These are phyloP conservation scores for Vitis vinifera DNA, from an alignment of 164 flowering plant genomes.

Conservation along the genomic window ASM3070453v1 NC_081815.1:2423501-2424000, in stretches of 20 bases:
- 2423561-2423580: slow-evolving; percentile 87
- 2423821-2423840: slow-evolving; percentile 2
- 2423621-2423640: slow-evolving; percentile 83
- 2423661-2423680: neutral
- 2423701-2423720: slow-evolving; percentile 4
- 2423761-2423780: slow-evolving; percentile 12
- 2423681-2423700: neutral
- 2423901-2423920: neutral
- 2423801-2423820: neutral
- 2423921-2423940: neutral
- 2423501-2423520: slow-evolving; percentile 74
- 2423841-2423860: slow-evolving; percentile 1
- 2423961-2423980: no score
- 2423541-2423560: slow-evolving; percentile 58
- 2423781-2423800: slow-evolving; percentile 5
- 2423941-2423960: no score
- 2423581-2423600: slow-evolving; percentile 89
- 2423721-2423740: slow-evolving; percentile 1
- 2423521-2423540: slow-evolving; percentile 74
- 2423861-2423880: neutral
- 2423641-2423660: slow-evolving; percentile 90
- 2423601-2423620: slow-evolving; percentile 81
- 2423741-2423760: neutral
- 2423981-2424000: neutral
- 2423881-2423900: no score